Evolutionary conservation across 495 filamentous ascomycete species (phyloP), one percentile per base, ranked within the genome.

Genomic region (Niebla homalea): DNA sequence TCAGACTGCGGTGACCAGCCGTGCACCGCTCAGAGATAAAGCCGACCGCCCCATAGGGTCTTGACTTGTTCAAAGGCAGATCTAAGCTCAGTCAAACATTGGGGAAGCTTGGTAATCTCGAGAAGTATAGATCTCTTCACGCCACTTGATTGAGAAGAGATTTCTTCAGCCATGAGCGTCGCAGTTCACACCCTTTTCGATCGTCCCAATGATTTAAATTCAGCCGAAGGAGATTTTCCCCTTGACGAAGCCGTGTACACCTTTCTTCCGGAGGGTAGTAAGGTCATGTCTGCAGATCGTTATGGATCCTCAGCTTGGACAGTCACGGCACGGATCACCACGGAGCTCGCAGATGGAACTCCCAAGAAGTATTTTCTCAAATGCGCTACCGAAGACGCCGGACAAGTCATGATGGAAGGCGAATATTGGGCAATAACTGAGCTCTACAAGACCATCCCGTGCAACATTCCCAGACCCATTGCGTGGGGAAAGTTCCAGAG

Each of bases 371-470:
- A 25, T 29, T 54, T 54, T 32, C 20, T 72, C 67, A 64, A 71
- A 50, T 47, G 66, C 38, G 54, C 50, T 1, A 58, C 58, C 16
- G 56, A 61, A 16, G 60, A 65, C 15, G 48, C 45, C 2, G 62
- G 67, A 35, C 51, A 56, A 25, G 46, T 49, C 19, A 71, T 75
- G 63, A 60, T 68, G 47, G 39, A 60, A 3, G 67, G 69, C 21
- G 73, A 76, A 57, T 74, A 62, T 55, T 62, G 69, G 22, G 70
- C 73, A 1, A 70, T 70, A 57, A 62, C 48, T 19, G 66, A 70
- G 5, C 70, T 76, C 6, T 57, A 72, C 48, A 47, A 47, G 2
- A 43, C 69, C 18, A 3, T 66, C 4, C 70, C 73, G 7, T 45
- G 57, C 18, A 67, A 72, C 48, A 62, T 63, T 5, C 69, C 73